These are phyloP conservation scores for Endoconidiophora polonica DNA, from an alignment of 2,329 filamentous ascomycete genomes.

Conservation along the genomic window DNA sequence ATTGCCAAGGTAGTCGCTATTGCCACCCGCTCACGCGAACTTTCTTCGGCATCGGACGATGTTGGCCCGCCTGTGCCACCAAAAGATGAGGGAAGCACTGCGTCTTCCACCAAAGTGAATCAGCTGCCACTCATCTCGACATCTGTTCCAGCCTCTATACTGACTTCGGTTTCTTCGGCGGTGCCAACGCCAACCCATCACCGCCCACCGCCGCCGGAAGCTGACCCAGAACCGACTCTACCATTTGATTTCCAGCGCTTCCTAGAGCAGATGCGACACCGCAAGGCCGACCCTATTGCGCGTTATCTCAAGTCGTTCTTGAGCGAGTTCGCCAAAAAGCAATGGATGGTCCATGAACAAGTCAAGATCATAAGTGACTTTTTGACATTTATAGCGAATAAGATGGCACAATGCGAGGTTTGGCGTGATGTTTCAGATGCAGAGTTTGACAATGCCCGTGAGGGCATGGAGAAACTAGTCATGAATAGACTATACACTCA, in stretches of 20 bases:
- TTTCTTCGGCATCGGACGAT: constrained; percentile 24
- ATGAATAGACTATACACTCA: constrained; percentile 96
- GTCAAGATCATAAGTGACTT: constrained; percentile 98
- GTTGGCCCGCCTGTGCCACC: constrained; percentile 40
- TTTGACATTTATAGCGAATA: constrained; percentile 88
- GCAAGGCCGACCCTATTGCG: constrained; percentile 94
- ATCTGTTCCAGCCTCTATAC: not conserved
- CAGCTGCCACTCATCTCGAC: not conserved
- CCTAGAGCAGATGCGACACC: constrained; percentile 84
- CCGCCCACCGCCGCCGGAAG: constrained; percentile 53
- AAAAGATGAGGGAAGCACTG: constrained; percentile 27
- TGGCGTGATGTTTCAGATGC: constrained; percentile 92
- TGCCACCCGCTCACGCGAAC: constrained; percentile 14
- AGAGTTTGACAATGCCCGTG: constrained; percentile 93
- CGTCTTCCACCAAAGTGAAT: constrained; percentile 15
- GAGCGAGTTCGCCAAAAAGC: constrained; percentile 85
- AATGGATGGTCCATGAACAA: constrained; percentile 99
- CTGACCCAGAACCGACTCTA: constrained; percentile 63
- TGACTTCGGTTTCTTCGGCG: constrained; percentile 7
- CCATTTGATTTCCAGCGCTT: constrained; percentile 98
- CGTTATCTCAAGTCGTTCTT: constrained; percentile 91
- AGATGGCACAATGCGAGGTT: constrained; percentile 94
- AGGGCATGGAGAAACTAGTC: constrained; percentile 98
- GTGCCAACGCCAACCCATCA: constrained; percentile 37
- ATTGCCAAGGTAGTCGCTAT: constrained; percentile 16